Base-by-base conservation (phyloP, 2,329 filamentous ascomycete species). In the Penicillium crustosum region DNA sequence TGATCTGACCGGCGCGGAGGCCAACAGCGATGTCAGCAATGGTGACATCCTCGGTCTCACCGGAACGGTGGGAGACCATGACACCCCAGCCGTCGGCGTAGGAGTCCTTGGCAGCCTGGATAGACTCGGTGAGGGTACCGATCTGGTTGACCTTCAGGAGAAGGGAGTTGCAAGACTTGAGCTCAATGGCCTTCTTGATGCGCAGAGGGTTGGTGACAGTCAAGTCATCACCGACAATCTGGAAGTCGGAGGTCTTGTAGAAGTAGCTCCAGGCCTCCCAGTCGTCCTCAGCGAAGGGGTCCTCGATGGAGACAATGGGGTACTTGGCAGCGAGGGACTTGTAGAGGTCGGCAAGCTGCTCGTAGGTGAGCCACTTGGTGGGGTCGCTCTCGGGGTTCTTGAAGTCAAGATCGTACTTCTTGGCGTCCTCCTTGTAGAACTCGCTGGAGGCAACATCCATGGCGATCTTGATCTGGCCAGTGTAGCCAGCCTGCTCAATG, bases 251-350 rank as follows among this genome's bases (percentile, higher is more conserved):
- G 72, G 91, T 94, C 90, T 97, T 97, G 89, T 89, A 96, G 89
- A 97, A 99, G 89, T 97, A 96, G 87, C 91, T 96, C 94, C 94
- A 99, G 63, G 94, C 94, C 87, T 97, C 93, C 94, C 94, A 99
- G 85, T 99, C 94, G 75, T 97, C 94, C 87, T 99, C 94, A 66
- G 91, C 93, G 82, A 99, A 99, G 77, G 94, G 94, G 79, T 99
- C 94, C 84, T 99, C 94, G 72, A 99, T 97, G 80, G 87, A 91
- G 82, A 97, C 91, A 75, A 99, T 99, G 73, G 94, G 93, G 84
- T 99, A 99, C 84, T 96, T 97, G 85, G 88, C 85, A 77, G 86
- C 84, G 62, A 99, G 88, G 47, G 87, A 83, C 78, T 90, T 86
- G 88, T 99, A 97, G 72, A 95, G 82, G 74, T 89, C 87, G 75